Conservation (phyloP, 768 basidiomycete species). For the Glaciozyma martinii region DNA sequence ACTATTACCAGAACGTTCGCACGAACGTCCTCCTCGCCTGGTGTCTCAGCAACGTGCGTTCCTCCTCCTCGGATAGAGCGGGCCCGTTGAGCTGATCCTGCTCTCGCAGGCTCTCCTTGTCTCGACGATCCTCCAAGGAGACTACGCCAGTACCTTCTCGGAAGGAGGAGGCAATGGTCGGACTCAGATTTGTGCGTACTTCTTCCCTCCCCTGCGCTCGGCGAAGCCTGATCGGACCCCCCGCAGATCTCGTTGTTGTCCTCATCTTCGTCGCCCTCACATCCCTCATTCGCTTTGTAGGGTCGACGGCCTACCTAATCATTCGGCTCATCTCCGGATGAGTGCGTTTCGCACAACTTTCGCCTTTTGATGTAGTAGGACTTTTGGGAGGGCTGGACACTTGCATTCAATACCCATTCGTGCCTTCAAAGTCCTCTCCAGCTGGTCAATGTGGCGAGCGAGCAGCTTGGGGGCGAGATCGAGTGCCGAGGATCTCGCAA, state of each 20-base stretch:
- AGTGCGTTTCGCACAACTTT: not conserved
- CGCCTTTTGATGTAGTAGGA: too few relatives aligned
- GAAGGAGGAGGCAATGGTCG: conserved; percentile 46
- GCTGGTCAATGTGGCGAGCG: too few relatives aligned
- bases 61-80: not conserved
- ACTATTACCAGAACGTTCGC: not conserved
- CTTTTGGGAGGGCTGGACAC: too few relatives aligned
- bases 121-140: conserved; percentile 58
- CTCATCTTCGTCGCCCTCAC: conserved; percentile 69
- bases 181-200: conserved; percentile 45
- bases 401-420: too few relatives aligned
- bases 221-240: not conserved
- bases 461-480: too few relatives aligned
- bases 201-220: too few relatives aligned
- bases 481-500: too few relatives aligned
- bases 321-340: conserved; percentile 16
- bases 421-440: too few relatives aligned
- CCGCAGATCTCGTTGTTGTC: conserved; percentile 63
- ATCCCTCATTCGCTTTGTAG: conserved; percentile 50
- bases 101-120: conserved; percentile 55
- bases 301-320: conserved; percentile 48
- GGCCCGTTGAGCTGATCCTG: not conserved
- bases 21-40: conserved; percentile 60
- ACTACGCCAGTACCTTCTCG: conserved; percentile 55
- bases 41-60: conserved; percentile 66